Percentiles rank a stretch among this genome's conserved stretches.
These are phyloP conservation scores for Saccharomyces hybrid DNA, from an alignment of 1,139 yeast species.

Conservation along the genomic window DNA sequence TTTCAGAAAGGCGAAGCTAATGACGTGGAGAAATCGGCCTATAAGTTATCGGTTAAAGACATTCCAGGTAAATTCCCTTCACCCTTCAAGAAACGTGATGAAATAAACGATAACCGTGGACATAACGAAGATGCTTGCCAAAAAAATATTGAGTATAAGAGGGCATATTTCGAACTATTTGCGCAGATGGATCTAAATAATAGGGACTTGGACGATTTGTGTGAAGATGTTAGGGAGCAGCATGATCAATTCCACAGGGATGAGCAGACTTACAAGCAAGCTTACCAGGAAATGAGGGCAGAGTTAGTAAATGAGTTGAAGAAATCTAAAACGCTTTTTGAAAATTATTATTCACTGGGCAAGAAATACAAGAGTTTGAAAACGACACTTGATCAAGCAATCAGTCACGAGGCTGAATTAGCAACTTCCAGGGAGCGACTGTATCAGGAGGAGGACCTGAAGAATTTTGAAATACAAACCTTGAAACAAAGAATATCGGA, in stretches of 20 bases:
- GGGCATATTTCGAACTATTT: slow-evolving; percentile 18
- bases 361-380: slow-evolving; percentile 39
- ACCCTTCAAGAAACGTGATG: slow-evolving; percentile 9
- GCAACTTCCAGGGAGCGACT: slow-evolving; percentile 4
- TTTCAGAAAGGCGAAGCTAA: slow-evolving; percentile 10
- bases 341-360: slow-evolving; percentile 38
- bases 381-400: slow-evolving; percentile 2
- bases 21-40: not conserved
- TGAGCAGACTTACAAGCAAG: slow-evolving; percentile 29
- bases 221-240: slow-evolving; percentile 16
- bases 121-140: not conserved
- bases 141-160: slow-evolving; percentile 11
- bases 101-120: not conserved
- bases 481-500: slow-evolving; percentile 20
- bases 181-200: slow-evolving; percentile 26
- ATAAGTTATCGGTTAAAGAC: slow-evolving; percentile 3
- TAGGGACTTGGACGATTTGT: slow-evolving; percentile 21
- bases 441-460: slow-evolving; percentile 4
- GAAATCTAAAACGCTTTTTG: slow-evolving; percentile 31
- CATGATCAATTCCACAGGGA: slow-evolving; percentile 15
- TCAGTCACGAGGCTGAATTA: slow-evolving; percentile 9
- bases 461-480: slow-evolving; percentile 22
- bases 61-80: slow-evolving; percentile 24
- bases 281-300: slow-evolving; percentile 34
- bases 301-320: slow-evolving; percentile 31